Percentiles rank a stretch among this genome's conserved stretches.
These are phyloP conservation scores for Aspergillus baeticus DNA, from an alignment of 495 filamentous ascomycete species.

Conservation along the genomic window DNA sequence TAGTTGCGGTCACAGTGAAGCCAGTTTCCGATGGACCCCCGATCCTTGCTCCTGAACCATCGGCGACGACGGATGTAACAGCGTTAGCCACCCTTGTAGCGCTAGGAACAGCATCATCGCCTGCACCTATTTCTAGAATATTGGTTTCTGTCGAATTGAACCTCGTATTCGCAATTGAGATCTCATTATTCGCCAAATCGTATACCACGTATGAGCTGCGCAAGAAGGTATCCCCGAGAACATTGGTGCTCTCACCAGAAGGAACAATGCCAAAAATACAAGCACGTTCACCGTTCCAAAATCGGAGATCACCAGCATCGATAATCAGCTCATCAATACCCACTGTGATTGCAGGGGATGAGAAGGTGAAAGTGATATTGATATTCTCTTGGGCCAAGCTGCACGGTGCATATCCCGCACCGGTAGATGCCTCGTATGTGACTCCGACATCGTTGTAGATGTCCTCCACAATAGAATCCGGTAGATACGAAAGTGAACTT, in stretches of 20 bases:
- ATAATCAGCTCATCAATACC: slow-evolving; percentile 76
- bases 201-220: slow-evolving; percentile 91
- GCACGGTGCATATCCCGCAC: slow-evolving; percentile 72
- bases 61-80: slow-evolving; percentile 46
- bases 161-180: slow-evolving; percentile 80
- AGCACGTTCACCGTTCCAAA: slow-evolving; percentile 58
- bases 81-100: slow-evolving; percentile 67
- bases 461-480: slow-evolving; percentile 58
- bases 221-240: slow-evolving; percentile 92
- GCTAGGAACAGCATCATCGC: slow-evolving; percentile 62
- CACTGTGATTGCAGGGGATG: slow-evolving; percentile 66
- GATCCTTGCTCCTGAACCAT: slow-evolving; percentile 37
- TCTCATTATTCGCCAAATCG: slow-evolving; percentile 83
- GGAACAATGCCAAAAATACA: slow-evolving; percentile 79
- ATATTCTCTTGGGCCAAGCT: slow-evolving; percentile 53
- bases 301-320: slow-evolving; percentile 55
- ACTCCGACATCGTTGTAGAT: slow-evolving; percentile 68
- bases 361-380: slow-evolving; percentile 69
- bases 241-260: slow-evolving; percentile 60
- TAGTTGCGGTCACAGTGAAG: slow-evolving; percentile 20
- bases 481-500: slow-evolving; percentile 84
- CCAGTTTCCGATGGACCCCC: slow-evolving; percentile 26
- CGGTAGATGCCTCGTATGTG: slow-evolving; percentile 51
- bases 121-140: slow-evolving; percentile 71
- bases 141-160: slow-evolving; percentile 69